Base-by-base conservation (phyloP, 106 monocot species). In the Dioscorea alata region DNA sequence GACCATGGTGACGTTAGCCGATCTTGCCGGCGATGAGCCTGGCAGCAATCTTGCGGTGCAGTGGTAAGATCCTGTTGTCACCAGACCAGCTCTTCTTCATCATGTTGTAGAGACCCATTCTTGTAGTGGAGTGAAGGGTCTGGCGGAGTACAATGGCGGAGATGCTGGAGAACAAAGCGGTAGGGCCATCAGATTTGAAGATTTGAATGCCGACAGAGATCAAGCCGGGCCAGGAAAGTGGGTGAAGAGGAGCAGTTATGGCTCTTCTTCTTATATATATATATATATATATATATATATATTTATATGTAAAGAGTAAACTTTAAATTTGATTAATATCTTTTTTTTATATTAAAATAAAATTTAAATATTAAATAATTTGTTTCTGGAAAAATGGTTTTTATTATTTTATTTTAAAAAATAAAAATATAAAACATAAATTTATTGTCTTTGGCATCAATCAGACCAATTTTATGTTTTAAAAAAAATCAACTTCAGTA, bases 1-100 rank as follows among this genome's bases (percentile, higher is more conserved):
- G 25, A 88, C 88, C 88, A 88, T 88, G 21, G 88, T 84, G 3
- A 88, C 84, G 71, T 88, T 84, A 12, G 88, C 88, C 88, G 69
- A 88, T 64, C 0, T 74, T 84, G 7, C 88, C 82, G 33, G 84
- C 81, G 60, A 88, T 58, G 60, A 88, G 78, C 0, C 88, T 84
- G 20, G 84, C 88, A n/a, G 76, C 68, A 73, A 88, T 84, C 79
- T 88, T 88, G 52, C 70, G 75, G 76, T 81, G 78, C 31, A 88
- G 70, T 12, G 88, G 81, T 56, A 88, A 68, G 32, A 60, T 6
- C 12, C 67, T 61, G 49, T 62, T 50, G 52, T 56, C 25, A 18
- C 34, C 33, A 25, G 81, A 76, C 88, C 84, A 84, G 8, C 31
- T 64, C 68, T 71, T 81, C 73, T 88, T 87, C 23, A 87, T 63